Percentiles rank a stretch among this genome's conserved stretches.
Conservation (phyloP, 768 basidiomycete genomes). For the Mycena galericulata region DNA sequence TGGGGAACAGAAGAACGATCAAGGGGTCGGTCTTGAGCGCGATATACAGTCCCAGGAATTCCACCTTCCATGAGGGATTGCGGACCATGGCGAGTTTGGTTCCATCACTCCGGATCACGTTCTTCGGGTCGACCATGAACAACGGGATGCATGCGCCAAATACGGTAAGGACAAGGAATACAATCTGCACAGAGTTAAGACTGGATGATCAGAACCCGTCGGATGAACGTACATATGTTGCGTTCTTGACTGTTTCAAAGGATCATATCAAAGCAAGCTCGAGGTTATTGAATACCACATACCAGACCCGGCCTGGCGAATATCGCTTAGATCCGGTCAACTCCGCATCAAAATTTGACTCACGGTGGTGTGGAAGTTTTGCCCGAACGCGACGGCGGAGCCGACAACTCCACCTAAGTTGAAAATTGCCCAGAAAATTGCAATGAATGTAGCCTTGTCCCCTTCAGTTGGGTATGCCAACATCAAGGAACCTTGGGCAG, state of each 20-base stretch:
- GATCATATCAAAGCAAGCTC: constrained; percentile 7
- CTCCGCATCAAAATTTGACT: constrained; percentile 35
- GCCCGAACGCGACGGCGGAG: constrained; percentile 77
- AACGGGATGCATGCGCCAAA: constrained; percentile 77
- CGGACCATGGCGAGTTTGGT: constrained; percentile 70
- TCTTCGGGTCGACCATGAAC: constrained; percentile 77
- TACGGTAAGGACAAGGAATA: constrained; percentile 77
- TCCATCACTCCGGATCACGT: constrained; percentile 82
- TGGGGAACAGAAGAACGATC: constrained; percentile 83
- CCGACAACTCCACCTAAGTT: constrained; percentile 87
- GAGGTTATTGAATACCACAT: constrained; percentile 31
- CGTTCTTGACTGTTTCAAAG: constrained; percentile 65
- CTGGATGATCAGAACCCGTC: background rate
- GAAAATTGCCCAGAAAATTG: constrained; percentile 88
- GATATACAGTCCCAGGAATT: constrained; percentile 76
- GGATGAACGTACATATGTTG: constrained; percentile 72
- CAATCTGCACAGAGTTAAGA: constrained; percentile 64
- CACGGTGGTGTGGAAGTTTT: constrained; percentile 75
- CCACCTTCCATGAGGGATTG: constrained; percentile 83
- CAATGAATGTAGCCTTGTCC: constrained; percentile 83
- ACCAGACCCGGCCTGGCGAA: constrained; percentile 55
- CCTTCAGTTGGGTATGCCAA: constrained; percentile 84
- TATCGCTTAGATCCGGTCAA: constrained; percentile 34
- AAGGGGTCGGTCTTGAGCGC: constrained; percentile 77
- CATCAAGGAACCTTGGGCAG: constrained; percentile 88